Conservation (phyloP, 2,329 filamentous ascomycete species). For the Trichoderma sp. region DNA sequence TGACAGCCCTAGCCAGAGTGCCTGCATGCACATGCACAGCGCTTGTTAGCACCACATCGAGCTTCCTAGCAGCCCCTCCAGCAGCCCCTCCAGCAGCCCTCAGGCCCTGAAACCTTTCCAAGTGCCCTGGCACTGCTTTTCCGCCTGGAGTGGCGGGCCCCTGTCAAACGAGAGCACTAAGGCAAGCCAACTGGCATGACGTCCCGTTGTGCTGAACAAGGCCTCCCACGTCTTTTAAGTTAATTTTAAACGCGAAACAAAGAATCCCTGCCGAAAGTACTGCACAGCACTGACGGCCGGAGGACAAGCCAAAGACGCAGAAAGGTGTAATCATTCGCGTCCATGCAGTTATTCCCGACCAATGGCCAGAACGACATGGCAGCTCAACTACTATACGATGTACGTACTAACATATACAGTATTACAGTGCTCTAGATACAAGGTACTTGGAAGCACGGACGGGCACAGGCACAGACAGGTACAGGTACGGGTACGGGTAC, state of each 20-base stretch:
- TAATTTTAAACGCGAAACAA: conserved; percentile 6
- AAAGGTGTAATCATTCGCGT: not conserved
- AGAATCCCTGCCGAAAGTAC: not conserved
- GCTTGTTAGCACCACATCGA: not conserved
- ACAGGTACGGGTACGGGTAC: not conserved
- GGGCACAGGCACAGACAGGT: not conserved
- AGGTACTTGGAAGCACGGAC: not conserved
- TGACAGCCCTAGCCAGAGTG: not conserved
- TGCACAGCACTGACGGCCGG: not conserved
- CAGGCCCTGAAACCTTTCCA: conserved; percentile 2
- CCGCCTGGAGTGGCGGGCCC: not conserved
- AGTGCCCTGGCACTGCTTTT: not conserved
- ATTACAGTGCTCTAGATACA: no score
- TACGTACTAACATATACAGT: no score
- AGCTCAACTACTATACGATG: not conserved
- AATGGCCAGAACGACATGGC: not conserved
- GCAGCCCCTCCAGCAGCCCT: not conserved
- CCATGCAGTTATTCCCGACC: not conserved
- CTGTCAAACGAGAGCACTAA: conserved; percentile 7
- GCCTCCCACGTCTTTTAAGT: not conserved
- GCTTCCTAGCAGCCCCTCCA: not conserved
- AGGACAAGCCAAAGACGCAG: not conserved
- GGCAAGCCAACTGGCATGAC: conserved; percentile 16
- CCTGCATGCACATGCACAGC: conserved; percentile 4
- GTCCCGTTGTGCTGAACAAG: conserved; percentile 6